Percentiles rank a stretch among this genome's conserved stretches.
Conservation (phyloP, 768 basidiomycete genomes). For the Pilatotrama ljubarskyi region DNA sequence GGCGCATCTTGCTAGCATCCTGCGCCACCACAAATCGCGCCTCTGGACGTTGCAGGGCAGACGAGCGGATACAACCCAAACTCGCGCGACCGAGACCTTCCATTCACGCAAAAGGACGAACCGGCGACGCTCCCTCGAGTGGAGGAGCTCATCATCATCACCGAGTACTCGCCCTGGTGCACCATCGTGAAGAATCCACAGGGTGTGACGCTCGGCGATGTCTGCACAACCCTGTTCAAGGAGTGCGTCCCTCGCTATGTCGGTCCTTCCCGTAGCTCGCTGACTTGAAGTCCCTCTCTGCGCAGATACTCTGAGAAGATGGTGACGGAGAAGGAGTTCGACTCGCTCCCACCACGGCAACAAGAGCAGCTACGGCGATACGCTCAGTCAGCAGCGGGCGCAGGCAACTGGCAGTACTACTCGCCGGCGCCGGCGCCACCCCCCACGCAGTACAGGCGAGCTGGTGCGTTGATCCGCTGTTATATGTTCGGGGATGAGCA, state of each 20-base stretch:
- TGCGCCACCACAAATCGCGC: neutral
- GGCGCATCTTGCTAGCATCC: neutral
- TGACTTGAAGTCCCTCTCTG: neutral
- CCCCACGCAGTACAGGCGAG: constrained; percentile 56
- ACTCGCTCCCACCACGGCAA: constrained; percentile 55
- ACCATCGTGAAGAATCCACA: constrained; percentile 68
- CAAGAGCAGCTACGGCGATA: constrained; percentile 74
- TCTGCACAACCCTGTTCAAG: constrained; percentile 71
- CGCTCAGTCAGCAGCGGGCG: constrained; percentile 38
- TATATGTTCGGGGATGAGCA: neutral
- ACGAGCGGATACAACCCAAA: constrained; percentile 63
- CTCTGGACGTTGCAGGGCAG: constrained; percentile 42
- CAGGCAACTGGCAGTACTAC: constrained; percentile 46
- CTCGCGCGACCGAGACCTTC: constrained; percentile 58
- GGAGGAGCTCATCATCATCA: constrained; percentile 37
- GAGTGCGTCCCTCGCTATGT: constrained; percentile 55
- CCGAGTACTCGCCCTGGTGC: constrained; percentile 72
- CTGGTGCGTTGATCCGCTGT: constrained; percentile 47
- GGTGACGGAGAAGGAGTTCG: constrained; percentile 68
- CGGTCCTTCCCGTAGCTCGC: neutral
- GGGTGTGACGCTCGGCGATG: constrained; percentile 76
- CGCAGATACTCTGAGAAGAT: constrained; percentile 66
- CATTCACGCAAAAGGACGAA: constrained; percentile 43
- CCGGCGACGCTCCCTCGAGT: constrained; percentile 42
- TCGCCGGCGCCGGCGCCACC: constrained; percentile 43